Evolutionary conservation across 169 alveolate species (phyloP).

Genomic region (Nephromyces sp.): DNA sequence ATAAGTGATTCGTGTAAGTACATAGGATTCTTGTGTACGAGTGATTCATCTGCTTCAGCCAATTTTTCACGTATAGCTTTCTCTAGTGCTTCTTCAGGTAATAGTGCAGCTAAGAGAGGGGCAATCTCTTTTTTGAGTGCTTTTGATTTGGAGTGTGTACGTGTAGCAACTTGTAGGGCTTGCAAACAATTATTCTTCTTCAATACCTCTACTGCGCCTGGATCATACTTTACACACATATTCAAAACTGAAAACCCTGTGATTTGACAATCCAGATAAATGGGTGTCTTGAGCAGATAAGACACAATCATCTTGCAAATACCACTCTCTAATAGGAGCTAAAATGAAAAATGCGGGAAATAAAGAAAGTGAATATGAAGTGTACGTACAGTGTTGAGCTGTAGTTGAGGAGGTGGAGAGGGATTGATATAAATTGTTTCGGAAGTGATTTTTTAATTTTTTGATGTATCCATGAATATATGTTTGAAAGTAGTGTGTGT

Average conservation of each 20-base stretch:
- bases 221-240: constrained; percentile 54
- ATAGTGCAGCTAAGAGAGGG: constrained; percentile 66
- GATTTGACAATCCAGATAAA: constrained; percentile 68
- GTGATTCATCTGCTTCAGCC: constrained; percentile 53
- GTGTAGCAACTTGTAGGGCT: constrained; percentile 55
- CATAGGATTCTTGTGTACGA: constrained; percentile 27
- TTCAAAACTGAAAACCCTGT: constrained; percentile 60
- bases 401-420: too few species aligned
- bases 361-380: too few species aligned
- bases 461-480: too few species aligned
- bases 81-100: constrained; percentile 77
- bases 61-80: constrained; percentile 62
- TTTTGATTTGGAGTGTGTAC: constrained; percentile 69
- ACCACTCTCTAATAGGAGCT: constrained; percentile 55
- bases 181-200: constrained; percentile 34
- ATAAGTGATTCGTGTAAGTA: constrained; percentile 38
- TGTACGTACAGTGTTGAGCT: too few species aligned
- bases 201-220: constrained; percentile 44
- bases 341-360: too few species aligned
- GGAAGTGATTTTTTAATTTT: too few species aligned
- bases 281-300: constrained; percentile 63
- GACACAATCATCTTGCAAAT: constrained; percentile 53
- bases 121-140: constrained; percentile 68
- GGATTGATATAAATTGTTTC: too few species aligned
- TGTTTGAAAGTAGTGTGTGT: too few species aligned